A percentile compares a stretch with the other conserved stretches of the same genome.
phyloP scores from a whole-genome alignment of 2,329 filamentous ascomycete genomes.

The Mycosphaerella sp. region DNA sequence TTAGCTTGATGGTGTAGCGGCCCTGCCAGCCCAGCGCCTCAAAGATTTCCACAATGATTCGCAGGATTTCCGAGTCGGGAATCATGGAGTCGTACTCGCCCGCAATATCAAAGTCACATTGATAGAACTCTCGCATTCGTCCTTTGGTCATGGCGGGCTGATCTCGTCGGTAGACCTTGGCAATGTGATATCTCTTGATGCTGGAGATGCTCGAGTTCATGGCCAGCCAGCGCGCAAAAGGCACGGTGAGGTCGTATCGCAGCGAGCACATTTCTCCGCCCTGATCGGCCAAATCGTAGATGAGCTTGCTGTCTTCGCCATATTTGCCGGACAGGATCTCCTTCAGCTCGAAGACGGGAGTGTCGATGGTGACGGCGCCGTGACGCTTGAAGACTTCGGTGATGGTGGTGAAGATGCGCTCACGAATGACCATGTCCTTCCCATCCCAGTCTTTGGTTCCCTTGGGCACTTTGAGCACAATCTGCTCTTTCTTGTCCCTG shows the following conservation, averaged over 20 bases:
- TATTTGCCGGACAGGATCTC: conserved; percentile 87
- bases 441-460: conserved; percentile 83
- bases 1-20: conserved; percentile 82
- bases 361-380: conserved; percentile 73
- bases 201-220: conserved; percentile 78
- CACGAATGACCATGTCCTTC: conserved; percentile 70
- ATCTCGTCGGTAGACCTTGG: conserved; percentile 80
- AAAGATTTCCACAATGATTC: conserved; percentile 80
- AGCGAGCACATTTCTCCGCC: conserved; percentile 79
- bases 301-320: conserved; percentile 86
- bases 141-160: conserved; percentile 85
- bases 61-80: conserved; percentile 81
- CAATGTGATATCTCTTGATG: conserved; percentile 93
- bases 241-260: conserved; percentile 81
- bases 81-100: conserved; percentile 85
- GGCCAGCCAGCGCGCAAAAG: conserved; percentile 85
- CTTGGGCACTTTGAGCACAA: conserved; percentile 82
- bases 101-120: conserved; percentile 95
- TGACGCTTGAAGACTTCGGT: conserved; percentile 76
- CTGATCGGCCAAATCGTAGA: conserved; percentile 83
- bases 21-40: conserved; percentile 68
- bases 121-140: conserved; percentile 92
- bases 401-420: conserved; percentile 72
- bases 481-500: conserved; percentile 29
- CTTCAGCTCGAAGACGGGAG: conserved; percentile 76